phyloP scores from a whole-genome alignment of 2,329 filamentous ascomycete species.

The Xylariomycetidae sp. region DNA sequence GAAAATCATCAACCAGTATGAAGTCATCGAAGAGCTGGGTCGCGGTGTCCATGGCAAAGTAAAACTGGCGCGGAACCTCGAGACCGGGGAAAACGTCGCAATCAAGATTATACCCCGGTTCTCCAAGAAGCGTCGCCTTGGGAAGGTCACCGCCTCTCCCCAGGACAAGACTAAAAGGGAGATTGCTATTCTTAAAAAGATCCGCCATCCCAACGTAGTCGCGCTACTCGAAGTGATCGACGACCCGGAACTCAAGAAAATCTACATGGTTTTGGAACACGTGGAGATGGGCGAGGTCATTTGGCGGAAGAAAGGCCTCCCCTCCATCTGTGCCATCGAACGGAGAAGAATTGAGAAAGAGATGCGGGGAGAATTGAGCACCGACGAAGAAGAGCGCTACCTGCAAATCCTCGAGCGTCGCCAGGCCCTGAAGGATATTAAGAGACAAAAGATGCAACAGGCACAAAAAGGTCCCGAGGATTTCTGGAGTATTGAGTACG shows the following conservation, averaged over 20 bases:
- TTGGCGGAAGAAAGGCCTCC: conserved; percentile 85
- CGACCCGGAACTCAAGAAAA: conserved; percentile 92
- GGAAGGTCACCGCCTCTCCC: conserved; percentile 66
- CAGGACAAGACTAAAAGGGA: conserved; percentile 87
- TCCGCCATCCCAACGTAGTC: conserved; percentile 94
- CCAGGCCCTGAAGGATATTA: conserved; percentile 52
- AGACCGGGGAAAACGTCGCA: conserved; percentile 74
- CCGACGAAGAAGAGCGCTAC: conserved; percentile 57
- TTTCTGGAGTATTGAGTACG: conserved; percentile 82
- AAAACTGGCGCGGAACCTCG: conserved; percentile 80
- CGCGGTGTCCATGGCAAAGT: conserved; percentile 97
- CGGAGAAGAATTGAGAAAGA: conserved; percentile 74
- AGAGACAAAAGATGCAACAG: conserved; percentile 50
- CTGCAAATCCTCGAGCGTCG: conserved; percentile 55
- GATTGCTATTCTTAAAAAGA: conserved; percentile 97
- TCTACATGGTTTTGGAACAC: conserved; percentile 95
- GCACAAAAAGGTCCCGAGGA: conserved; percentile 52
- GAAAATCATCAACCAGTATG: conserved; percentile 96
- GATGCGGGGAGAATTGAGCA: conserved; percentile 54
- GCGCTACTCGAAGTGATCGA: conserved; percentile 95
- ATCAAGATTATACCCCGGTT: conserved; percentile 99
- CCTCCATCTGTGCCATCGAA: conserved; percentile 79
- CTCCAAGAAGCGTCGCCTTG: conserved; percentile 88
- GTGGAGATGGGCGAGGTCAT: conserved; percentile 91
- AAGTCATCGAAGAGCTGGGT: conserved; percentile 93